phyloP scores from a whole-genome alignment of 768 basidiomycete species.

The Cubamyces sp. region DNA sequence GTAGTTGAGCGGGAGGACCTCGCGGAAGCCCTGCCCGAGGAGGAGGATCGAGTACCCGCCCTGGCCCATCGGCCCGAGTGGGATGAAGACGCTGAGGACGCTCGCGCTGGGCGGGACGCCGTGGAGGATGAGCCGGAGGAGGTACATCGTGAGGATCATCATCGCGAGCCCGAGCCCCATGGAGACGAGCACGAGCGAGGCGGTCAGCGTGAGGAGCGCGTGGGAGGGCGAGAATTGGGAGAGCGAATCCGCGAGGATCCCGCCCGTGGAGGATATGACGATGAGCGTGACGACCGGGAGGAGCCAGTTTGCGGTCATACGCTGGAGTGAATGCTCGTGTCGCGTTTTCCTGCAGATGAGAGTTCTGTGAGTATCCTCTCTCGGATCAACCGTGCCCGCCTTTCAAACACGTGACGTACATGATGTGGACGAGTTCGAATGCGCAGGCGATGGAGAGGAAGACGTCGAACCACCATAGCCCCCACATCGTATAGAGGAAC shows the following conservation, averaged over 20 bases:
- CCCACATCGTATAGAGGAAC: conserved; percentile 63
- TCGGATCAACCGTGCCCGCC: too few relatives aligned
- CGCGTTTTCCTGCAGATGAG: conserved; percentile 49
- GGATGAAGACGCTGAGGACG: conserved; percentile 69
- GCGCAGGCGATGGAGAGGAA: conserved; percentile 58
- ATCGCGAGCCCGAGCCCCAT: conserved; percentile 62
- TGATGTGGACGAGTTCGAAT: conserved; percentile 65
- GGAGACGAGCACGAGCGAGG: conserved; percentile 58
- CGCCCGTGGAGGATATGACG: conserved; percentile 72
- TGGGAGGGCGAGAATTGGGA: conserved; percentile 45
- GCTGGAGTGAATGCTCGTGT: conserved; percentile 59
- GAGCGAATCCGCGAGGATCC: conserved; percentile 56
- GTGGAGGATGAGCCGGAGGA: conserved; percentile 59
- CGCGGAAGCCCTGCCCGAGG: conserved; percentile 53
- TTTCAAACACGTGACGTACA: too few relatives aligned
- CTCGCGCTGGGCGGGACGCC: conserved; percentile 53
- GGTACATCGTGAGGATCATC: conserved; percentile 69
- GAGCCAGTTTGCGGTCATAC: conserved; percentile 69
- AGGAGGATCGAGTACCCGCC: conserved; percentile 60
- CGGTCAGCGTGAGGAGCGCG: conserved; percentile 58
- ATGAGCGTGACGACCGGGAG: conserved; percentile 77
- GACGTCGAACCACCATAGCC: conserved; percentile 71
- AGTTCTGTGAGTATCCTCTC: not conserved
- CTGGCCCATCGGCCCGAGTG: conserved; percentile 74
- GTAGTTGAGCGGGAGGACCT: conserved; percentile 40